These are phyloP conservation scores for Saturnispora galanensis DNA, from an alignment of 805 yeast genomes.

Conservation along the genomic window DNA sequence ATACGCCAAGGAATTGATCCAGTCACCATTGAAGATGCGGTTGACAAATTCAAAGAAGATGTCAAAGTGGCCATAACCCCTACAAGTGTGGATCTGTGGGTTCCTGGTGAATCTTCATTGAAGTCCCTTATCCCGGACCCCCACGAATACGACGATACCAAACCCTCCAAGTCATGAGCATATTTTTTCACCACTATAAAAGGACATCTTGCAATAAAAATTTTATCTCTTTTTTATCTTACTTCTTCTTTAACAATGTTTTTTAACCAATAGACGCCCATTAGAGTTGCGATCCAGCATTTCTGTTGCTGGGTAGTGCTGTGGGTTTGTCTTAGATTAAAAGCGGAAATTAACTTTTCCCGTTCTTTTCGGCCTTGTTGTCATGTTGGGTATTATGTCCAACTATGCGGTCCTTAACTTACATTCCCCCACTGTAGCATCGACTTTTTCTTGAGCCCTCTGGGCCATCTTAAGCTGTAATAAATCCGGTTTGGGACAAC, in stretches of 20 bases:
- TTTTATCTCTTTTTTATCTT: background rate
- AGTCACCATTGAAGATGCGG: slow-evolving; percentile 41
- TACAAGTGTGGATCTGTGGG: slow-evolving; percentile 53
- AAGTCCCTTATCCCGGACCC: slow-evolving; percentile 48
- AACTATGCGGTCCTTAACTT: slow-evolving; percentile 68
- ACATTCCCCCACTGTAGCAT: slow-evolving; percentile 34
- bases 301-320: slow-evolving; percentile 60
- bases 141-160: slow-evolving; percentile 43
- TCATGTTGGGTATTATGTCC: slow-evolving; percentile 35
- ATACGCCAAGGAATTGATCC: slow-evolving; percentile 51
- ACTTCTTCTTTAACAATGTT: slow-evolving; percentile 21
- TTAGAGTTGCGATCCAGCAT: slow-evolving; percentile 59
- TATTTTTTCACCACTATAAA: slow-evolving; percentile 7
- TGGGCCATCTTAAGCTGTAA: slow-evolving; percentile 58
- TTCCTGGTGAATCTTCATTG: slow-evolving; percentile 41
- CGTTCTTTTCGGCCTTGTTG: slow-evolving; percentile 44
- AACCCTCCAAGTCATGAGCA: slow-evolving; percentile 3
- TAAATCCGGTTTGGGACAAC: slow-evolving; percentile 68
- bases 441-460: slow-evolving; percentile 44
- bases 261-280: slow-evolving; percentile 62
- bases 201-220: background rate
- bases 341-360: slow-evolving; percentile 5
- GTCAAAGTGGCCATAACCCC: slow-evolving; percentile 50
- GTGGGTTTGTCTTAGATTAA: slow-evolving; percentile 83
- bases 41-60: slow-evolving; percentile 44